Base-by-base conservation (phyloP, 208 protist genomes). In the Trypanosoma conorhini region DNA sequence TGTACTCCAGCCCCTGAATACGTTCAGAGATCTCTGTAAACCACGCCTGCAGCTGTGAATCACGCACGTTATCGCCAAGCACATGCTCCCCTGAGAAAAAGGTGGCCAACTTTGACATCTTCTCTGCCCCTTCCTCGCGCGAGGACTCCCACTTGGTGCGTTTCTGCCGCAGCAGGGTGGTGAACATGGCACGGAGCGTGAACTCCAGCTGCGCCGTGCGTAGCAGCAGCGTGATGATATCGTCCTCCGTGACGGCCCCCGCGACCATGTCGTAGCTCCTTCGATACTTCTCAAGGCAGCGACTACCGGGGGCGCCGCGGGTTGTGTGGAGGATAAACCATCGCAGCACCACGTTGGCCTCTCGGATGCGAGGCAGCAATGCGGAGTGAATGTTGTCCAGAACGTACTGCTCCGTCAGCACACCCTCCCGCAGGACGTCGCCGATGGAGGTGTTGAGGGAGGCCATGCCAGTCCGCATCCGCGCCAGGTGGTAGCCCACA, bases 121-220 rank as follows among this genome's bases (percentile, higher is more conserved):
- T 84, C 10, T 62, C 40, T n/a, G 72, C 73, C 5, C 82, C 87
- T 52, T 90, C 72, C 26, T 81, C 80, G 30, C 90, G 91, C 67
- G 88, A 86, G 24, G 86, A 62, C 15, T 93, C 86, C 98, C 98
- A 99, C 42, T 83, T 83, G 7, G 62, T 59, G 24, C 86, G 51
- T 81, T 99, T 99, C 42, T 87, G 70, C 30, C 89, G 81, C 21
- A 99, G 80, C 17, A 99, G 64, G 5, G 72, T 55, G 35, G 90
- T 80, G 66, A 98, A 98, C 63, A 98, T 86, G 22, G 87, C 89
- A 42, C 92, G 86, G 5, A 98, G 65, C 21, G 84, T 67, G 81
- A 94, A 98, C 83, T 99, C 98, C 17, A 99, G 88, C 77, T 99
- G 96, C 3, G 97, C 90, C 1, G 93, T 98, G 57, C 91, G 76